Evolutionary conservation across 768 basidiomycete genomes (phyloP).

Genomic region (Kwoniella botswanensis): DNA sequence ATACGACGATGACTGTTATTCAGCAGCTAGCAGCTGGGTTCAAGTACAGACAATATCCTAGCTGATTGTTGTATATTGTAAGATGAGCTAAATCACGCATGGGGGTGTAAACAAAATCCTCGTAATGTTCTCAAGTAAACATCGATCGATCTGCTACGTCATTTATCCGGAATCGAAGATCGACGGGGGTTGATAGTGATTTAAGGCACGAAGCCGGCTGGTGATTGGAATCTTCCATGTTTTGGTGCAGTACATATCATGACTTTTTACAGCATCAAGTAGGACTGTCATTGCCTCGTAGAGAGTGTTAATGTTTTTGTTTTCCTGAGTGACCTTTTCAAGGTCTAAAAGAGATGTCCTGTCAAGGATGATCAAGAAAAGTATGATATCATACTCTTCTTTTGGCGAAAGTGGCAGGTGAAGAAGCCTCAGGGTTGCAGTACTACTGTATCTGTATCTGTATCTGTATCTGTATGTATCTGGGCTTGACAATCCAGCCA

Average conservation of each 20-base stretch:
- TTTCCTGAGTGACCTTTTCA: too few relatives aligned
- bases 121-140: slow-evolving; percentile 2
- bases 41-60: too few relatives aligned
- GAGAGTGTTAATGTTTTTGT: too few relatives aligned
- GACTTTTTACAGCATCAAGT: too few relatives aligned
- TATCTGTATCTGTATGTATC: not conserved
- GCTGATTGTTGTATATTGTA: not conserved
- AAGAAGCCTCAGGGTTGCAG: not conserved
- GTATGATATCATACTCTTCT: not conserved
- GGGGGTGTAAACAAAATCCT: not conserved
- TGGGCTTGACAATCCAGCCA: not conserved
- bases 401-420: slow-evolving; percentile 1
- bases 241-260: too few relatives aligned
- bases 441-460: not conserved
- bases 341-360: too few relatives aligned
- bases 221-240: not conserved
- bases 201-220: not conserved
- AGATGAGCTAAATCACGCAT: not conserved
- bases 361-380: too few relatives aligned
- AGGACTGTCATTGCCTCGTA: too few relatives aligned
- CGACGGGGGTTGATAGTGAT: not conserved
- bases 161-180: not conserved
- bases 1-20: too few relatives aligned
- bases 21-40: too few relatives aligned
- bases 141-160: slow-evolving; percentile 5